These are phyloP conservation scores for Podospora appendiculata DNA, from an alignment of 495 filamentous ascomycete species.

Conservation along the genomic window DNA sequence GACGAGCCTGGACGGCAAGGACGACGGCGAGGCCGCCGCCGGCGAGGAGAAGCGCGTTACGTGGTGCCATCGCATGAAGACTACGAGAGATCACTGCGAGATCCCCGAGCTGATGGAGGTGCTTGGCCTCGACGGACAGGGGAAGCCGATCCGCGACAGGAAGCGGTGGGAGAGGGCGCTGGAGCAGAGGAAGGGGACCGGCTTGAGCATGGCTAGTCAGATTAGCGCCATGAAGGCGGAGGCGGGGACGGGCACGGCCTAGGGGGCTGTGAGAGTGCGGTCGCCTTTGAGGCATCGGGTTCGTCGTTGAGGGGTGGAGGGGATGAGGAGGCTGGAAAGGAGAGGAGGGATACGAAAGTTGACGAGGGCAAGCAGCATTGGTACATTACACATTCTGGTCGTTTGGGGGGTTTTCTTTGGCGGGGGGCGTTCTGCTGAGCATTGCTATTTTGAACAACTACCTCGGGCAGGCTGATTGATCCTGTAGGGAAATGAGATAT, in stretches of 20 bases:
- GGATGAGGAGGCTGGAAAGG: neutral
- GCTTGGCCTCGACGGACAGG: constrained; percentile 49
- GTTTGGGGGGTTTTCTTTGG: too few species aligned
- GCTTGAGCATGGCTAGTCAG: constrained; percentile 33
- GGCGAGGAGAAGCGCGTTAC: constrained; percentile 49
- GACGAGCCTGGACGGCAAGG: constrained; percentile 20
- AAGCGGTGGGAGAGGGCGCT: constrained; percentile 36
- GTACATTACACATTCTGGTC: too few species aligned
- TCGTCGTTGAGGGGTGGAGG: neutral
- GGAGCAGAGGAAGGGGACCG: constrained; percentile 36
- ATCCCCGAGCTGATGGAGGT: constrained; percentile 53
- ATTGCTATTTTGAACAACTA: too few species aligned
- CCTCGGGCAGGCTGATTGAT: too few species aligned
- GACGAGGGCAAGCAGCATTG: neutral
- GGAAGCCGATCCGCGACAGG: constrained; percentile 25
- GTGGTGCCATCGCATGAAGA: constrained; percentile 83
- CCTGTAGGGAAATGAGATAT: too few species aligned
- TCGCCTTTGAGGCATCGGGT: neutral
- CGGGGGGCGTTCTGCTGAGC: too few species aligned
- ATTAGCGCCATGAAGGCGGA: constrained; percentile 26
- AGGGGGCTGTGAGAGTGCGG: neutral
- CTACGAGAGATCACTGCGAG: constrained; percentile 71
- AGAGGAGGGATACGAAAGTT: neutral
- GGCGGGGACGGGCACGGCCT: neutral
- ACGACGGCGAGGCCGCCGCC: constrained; percentile 8